A percentile compares a stretch with the other conserved stretches of the same genome.
phyloP scores from a whole-genome alignment of 2,329 filamentous ascomycete genomes.

The Talaromyces sp. region DNA sequence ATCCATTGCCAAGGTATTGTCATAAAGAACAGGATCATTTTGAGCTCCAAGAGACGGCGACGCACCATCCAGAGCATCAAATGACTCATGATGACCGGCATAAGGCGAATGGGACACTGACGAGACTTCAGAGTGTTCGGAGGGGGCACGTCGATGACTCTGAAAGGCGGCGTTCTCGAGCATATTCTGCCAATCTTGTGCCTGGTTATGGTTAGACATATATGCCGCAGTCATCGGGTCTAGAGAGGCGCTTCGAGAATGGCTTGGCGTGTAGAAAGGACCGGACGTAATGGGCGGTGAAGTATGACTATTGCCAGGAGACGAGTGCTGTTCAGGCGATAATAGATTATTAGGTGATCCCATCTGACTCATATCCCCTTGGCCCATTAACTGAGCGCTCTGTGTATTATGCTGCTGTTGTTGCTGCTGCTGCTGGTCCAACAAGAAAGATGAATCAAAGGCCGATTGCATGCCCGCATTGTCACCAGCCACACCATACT shows the following conservation, averaged over 20 bases:
- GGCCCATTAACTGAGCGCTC: constrained; percentile 40
- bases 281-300: constrained; percentile 50
- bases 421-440: constrained; percentile 37
- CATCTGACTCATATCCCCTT: constrained; percentile 43
- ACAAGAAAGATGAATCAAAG: constrained; percentile 35
- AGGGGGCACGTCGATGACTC: constrained; percentile 75
- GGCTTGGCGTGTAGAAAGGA: constrained; percentile 47
- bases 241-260: constrained; percentile 57
- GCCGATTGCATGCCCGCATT: constrained; percentile 28
- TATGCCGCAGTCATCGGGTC: constrained; percentile 58
- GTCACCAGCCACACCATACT: constrained; percentile 29
- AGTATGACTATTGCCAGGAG: constrained; percentile 44
- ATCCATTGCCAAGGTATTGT: constrained; percentile 71
- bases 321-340: constrained; percentile 47
- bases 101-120: constrained; percentile 82
- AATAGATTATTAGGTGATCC: constrained; percentile 50
- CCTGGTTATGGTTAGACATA: constrained; percentile 41
- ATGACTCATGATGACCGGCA: constrained; percentile 69
- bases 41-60: constrained; percentile 74
- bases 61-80: constrained; percentile 67
- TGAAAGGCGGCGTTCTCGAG: constrained; percentile 61
- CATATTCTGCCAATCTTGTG: constrained; percentile 55
- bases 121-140: constrained; percentile 87
- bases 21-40: constrained; percentile 66
- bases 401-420: constrained; percentile 21